Evolutionary conservation across 805 yeast species (phyloP).

Genomic region (Cyberlindnera misumaiensis): DNA sequence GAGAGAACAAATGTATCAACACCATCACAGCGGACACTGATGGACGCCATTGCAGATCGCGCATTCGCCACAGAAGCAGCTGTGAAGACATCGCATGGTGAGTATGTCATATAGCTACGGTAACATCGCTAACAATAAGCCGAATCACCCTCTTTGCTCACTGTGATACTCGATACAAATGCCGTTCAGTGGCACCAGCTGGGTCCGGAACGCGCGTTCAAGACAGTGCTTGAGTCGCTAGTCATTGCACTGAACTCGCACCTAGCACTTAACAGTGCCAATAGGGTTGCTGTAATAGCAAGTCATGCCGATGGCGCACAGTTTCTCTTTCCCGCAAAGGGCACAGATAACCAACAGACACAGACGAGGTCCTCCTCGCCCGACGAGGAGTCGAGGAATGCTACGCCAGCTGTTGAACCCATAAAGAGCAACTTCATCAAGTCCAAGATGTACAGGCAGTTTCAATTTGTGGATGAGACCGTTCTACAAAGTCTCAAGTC

Average conservation of each 20-base stretch:
- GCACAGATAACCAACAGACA: background rate
- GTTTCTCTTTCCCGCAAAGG: slow-evolving; percentile 55
- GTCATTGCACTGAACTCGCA: slow-evolving; percentile 83
- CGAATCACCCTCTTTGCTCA: slow-evolving; percentile 72
- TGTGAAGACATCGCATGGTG: slow-evolving; percentile 28
- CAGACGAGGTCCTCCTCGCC: slow-evolving; percentile 1
- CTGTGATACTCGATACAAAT: slow-evolving; percentile 71
- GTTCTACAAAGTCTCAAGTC: slow-evolving; percentile 53
- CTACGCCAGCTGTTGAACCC: slow-evolving; percentile 7
- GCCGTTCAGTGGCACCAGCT: slow-evolving; percentile 44
- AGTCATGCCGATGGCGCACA: slow-evolving; percentile 65
- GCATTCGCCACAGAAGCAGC: slow-evolving; percentile 31
- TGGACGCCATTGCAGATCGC: slow-evolving; percentile 67
- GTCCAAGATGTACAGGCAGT: slow-evolving; percentile 77
- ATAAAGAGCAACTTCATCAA: slow-evolving; percentile 30
- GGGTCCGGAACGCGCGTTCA: slow-evolving; percentile 23
- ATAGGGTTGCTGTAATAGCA: slow-evolving; percentile 75
- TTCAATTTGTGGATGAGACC: slow-evolving; percentile 68
- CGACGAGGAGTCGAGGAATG: slow-evolving; percentile 8
- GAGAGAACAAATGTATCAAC: background rate
- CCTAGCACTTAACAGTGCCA: slow-evolving; percentile 74
- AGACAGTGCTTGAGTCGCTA: slow-evolving; percentile 48
- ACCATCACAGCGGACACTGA: slow-evolving; percentile 15
- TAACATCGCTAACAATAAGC: slow-evolving; percentile 28
- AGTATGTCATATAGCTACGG: slow-evolving; percentile 8